Conservation (phyloP, 2,329 filamentous ascomycete species). For the Pyricularia pennisetigena region DNA sequence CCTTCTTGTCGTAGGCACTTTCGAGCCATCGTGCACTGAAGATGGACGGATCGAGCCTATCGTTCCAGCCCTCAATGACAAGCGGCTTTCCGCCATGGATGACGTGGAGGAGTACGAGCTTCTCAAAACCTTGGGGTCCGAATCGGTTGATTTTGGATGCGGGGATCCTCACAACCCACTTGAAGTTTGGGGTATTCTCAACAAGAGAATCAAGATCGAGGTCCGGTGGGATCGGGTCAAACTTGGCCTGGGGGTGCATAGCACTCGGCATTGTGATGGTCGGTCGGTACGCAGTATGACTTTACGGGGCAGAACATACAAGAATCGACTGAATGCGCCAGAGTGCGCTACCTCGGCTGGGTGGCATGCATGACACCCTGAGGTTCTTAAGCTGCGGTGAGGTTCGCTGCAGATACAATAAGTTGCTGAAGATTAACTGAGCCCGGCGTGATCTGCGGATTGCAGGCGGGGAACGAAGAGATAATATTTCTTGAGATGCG, state of each 20-base stretch:
- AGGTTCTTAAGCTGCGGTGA: not conserved
- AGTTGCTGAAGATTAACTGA: not conserved
- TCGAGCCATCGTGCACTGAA: conserved; percentile 78
- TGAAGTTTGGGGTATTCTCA: conserved; percentile 71
- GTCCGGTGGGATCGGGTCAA: conserved; percentile 82
- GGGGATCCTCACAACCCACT: conserved; percentile 74
- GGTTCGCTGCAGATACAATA: not conserved
- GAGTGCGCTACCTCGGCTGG: not conserved
- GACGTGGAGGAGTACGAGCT: conserved; percentile 74
- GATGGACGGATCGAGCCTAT: conserved; percentile 61
- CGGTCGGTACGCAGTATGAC: not conserved
- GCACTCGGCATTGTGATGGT: conserved; percentile 56
- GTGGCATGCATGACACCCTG: not conserved
- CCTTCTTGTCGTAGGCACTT: conserved; percentile 67
- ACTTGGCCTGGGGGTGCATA: conserved; percentile 73
- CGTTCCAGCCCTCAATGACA: conserved; percentile 82
- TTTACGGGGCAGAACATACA: not conserved
- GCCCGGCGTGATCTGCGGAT: not conserved
- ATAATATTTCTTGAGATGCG: not conserved
- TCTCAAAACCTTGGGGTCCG: conserved; percentile 72
- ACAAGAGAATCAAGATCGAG: conserved; percentile 71
- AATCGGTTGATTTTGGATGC: conserved; percentile 69
- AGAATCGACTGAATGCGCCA: not conserved
- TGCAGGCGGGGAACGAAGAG: not conserved
- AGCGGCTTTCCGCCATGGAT: conserved; percentile 78